Percentiles rank a stretch among this genome's conserved stretches.
phyloP scores from a whole-genome alignment of 2,329 filamentous ascomycete genomes.

The Myotisia sp. region DNA sequence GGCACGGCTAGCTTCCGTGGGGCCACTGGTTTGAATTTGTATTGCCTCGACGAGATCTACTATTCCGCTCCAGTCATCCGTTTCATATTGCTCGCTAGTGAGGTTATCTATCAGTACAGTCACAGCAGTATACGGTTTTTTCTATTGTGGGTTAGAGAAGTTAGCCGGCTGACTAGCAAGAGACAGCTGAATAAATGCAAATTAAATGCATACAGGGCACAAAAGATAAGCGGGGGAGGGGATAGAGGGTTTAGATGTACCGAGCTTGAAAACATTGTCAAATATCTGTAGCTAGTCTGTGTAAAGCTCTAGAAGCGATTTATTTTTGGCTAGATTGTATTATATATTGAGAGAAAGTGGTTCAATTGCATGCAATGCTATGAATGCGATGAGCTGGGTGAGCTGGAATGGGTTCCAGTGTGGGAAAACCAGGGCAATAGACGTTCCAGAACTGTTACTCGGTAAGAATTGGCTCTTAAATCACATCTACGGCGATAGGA shows the following conservation, averaged over 20 bases:
- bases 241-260: not conserved
- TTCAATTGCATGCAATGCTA: no score
- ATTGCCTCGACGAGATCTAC: slow-evolving; percentile 91
- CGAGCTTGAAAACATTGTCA: slow-evolving; percentile 5
- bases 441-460: no score
- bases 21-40: slow-evolving; percentile 72
- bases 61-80: slow-evolving; percentile 82
- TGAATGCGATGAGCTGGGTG: no score
- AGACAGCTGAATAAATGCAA: no score
- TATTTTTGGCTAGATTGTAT: no score
- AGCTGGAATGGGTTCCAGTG: no score
- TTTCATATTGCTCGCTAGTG: slow-evolving; percentile 76
- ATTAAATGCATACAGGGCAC: not conserved
- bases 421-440: no score
- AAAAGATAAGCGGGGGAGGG: not conserved
- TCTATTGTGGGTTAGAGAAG: slow-evolving; percentile 22
- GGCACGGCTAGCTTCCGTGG: slow-evolving; percentile 76
- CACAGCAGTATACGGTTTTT: slow-evolving; percentile 86
- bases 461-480: no score
- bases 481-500: no score
- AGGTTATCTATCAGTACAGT: slow-evolving; percentile 84
- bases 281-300: not conserved
- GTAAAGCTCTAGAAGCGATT: not conserved
- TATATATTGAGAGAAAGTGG: no score
- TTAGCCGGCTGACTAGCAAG: no score